A percentile compares a stretch with the other conserved stretches of the same genome.
phyloP scores from a whole-genome alignment of 2,329 filamentous ascomycete species.

The Chaetomium sp. region DNA sequence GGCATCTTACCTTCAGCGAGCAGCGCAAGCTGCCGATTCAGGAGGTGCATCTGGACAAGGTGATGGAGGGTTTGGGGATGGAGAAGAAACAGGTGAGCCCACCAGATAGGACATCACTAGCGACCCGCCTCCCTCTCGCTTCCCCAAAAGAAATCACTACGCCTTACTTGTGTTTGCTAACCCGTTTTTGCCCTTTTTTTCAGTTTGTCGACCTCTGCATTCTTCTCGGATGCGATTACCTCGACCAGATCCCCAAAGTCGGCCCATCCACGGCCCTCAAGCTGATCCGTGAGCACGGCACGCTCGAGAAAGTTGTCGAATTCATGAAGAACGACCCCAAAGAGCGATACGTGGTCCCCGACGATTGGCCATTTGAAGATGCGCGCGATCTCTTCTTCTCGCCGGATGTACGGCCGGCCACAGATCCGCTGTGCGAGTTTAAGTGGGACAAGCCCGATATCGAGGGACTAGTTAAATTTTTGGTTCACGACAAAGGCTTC shows the following conservation, averaged over 20 bases:
- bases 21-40: conserved; percentile 96
- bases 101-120: background rate
- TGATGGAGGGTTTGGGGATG: conserved; percentile 82
- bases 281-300: conserved; percentile 85
- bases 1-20: conserved; percentile 94
- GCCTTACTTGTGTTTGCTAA: background rate
- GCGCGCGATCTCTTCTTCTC: conserved; percentile 87
- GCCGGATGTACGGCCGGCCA: conserved; percentile 78
- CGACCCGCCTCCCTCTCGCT: background rate
- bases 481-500: conserved; percentile 94
- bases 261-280: conserved; percentile 89
- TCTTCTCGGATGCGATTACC: conserved; percentile 92
- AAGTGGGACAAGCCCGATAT: conserved; percentile 95
- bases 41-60: conserved; percentile 83
- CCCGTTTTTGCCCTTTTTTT: background rate
- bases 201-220: conserved; percentile 98
- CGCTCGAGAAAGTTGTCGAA: conserved; percentile 80
- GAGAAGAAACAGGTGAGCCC: conserved; percentile 65
- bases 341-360: conserved; percentile 76
- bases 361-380: conserved; percentile 95
- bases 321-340: conserved; percentile 69
- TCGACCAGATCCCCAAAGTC: conserved; percentile 92
- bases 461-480: conserved; percentile 80
- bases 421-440: conserved; percentile 86
- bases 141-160: background rate